Evolutionary conservation across 768 basidiomycete species (phyloP).

Genomic region (Boletellus ananas): DNA sequence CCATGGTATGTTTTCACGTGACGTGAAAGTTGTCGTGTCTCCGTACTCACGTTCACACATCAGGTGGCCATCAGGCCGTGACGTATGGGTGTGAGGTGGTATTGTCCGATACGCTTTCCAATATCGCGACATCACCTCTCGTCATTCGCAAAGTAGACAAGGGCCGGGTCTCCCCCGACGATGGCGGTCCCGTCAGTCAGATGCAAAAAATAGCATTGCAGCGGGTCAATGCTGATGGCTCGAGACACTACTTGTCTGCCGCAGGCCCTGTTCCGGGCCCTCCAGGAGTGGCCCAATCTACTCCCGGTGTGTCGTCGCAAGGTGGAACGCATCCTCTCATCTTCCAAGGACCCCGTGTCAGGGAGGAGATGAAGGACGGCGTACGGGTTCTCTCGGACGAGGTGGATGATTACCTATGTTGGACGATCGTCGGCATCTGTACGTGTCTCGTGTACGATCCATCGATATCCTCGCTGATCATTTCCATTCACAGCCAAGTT

Average conservation of each 20-base stretch:
- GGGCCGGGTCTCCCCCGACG: conserved; percentile 78
- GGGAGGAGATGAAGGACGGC: conserved; percentile 79
- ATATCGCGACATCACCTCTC: conserved; percentile 80
- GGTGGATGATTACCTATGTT: conserved; percentile 92
- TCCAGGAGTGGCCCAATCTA: conserved; percentile 65
- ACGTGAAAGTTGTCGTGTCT: conserved; percentile 32
- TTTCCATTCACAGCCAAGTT: conserved; percentile 64
- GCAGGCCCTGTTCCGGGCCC: conserved; percentile 80
- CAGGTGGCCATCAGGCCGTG: conserved; percentile 74
- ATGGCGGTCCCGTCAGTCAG: conserved; percentile 90
- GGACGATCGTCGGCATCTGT: conserved; percentile 97
- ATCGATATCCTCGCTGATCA: conserved; percentile 17
- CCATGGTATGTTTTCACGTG: conserved; percentile 61
- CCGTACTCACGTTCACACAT: conserved; percentile 38
- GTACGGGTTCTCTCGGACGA: conserved; percentile 74
- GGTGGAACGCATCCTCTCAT: conserved; percentile 77
- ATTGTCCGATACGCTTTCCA: conserved; percentile 79
- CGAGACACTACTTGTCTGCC: conserved; percentile 84
- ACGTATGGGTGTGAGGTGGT: conserved; percentile 90
- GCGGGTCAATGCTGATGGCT: conserved; percentile 75
- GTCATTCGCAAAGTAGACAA: conserved; percentile 93
- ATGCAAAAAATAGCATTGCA: conserved; percentile 96
- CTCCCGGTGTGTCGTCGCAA: conserved; percentile 71
- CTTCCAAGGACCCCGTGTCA: conserved; percentile 75
- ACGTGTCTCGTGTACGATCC: conserved; percentile 32